Percentiles rank a stretch among this genome's conserved stretches.
Evolutionary conservation across 768 basidiomycete genomes (phyloP).

Genomic region (Mycena chlorophos): DNA sequence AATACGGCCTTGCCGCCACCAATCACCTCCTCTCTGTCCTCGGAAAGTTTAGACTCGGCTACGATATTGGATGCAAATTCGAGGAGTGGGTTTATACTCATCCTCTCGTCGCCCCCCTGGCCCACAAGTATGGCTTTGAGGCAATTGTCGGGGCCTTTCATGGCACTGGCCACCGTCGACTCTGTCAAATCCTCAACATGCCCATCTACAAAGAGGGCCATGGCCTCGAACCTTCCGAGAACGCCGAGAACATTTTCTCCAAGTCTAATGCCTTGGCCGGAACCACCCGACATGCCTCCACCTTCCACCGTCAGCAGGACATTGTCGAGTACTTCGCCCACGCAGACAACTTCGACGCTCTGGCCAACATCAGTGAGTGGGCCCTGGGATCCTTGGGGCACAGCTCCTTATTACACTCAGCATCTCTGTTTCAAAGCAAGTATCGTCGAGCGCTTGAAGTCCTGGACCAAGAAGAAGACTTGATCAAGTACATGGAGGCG

Average conservation of each 20-base stretch:
- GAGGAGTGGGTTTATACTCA: slow-evolving; percentile 2
- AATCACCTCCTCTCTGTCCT: not conserved
- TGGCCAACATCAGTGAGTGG: not conserved
- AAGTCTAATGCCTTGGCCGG: slow-evolving; percentile 11
- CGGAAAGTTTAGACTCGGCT: not conserved
- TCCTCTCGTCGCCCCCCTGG: not conserved
- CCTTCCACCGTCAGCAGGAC: slow-evolving; percentile 6
- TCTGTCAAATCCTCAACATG: not conserved
- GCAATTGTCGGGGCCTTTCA: not conserved
- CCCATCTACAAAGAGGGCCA: slow-evolving; percentile 4
- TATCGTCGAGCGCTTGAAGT: not conserved
- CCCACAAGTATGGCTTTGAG: not conserved
- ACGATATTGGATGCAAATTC: slow-evolving; percentile 21
- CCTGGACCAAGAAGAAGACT: not conserved
- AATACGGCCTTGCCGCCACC: slow-evolving; percentile 6
- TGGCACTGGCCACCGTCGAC: not conserved
- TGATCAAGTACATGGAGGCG: not conserved
- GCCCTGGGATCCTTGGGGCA: not conserved
- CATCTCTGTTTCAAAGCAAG: not conserved
- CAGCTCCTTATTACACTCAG: not conserved
- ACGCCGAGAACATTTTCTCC: slow-evolving; percentile 5
- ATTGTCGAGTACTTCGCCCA: slow-evolving; percentile 4
- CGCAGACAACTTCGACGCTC: not conserved
- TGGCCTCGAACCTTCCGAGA: slow-evolving; percentile 14
- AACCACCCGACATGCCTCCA: not conserved